phyloP scores from a whole-genome alignment of 768 basidiomycete genomes.

The Calvatia gigantea region DNA sequence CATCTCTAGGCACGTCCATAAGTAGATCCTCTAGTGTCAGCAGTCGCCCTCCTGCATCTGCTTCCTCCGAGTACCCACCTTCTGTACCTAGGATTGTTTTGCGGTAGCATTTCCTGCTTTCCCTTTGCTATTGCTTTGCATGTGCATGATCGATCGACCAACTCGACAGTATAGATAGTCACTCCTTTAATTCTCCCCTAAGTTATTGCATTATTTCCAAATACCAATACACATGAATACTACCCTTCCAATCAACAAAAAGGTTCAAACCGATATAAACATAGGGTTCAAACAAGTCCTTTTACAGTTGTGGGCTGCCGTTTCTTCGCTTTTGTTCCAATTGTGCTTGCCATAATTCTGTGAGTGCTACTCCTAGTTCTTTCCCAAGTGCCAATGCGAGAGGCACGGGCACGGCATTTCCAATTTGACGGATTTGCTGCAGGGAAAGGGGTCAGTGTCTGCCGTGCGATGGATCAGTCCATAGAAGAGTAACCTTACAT shows the following conservation, averaged over 20 bases:
- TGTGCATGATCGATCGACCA: not conserved
- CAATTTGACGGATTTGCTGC: slow-evolving; percentile 75
- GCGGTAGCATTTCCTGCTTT: not conserved
- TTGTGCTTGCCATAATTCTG: slow-evolving; percentile 41
- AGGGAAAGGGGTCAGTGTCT: not conserved
- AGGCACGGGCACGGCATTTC: slow-evolving; percentile 76
- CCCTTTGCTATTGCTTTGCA: not conserved
- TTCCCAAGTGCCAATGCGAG: slow-evolving; percentile 63
- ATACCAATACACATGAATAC: no score
- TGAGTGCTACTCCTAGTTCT: slow-evolving; percentile 39
- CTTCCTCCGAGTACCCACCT: slow-evolving; percentile 2
- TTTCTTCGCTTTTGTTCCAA: slow-evolving; percentile 37
- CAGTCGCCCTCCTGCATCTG: not conserved
- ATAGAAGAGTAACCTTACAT: slow-evolving; percentile 40
- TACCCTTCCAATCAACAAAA: not conserved
- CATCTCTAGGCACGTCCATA: not conserved
- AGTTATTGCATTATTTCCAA: slow-evolving; percentile 5
- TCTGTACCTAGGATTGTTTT: slow-evolving; percentile 6
- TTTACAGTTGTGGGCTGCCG: slow-evolving; percentile 39
- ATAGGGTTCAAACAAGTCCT: not conserved
- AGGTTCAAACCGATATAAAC: not conserved
- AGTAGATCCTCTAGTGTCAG: slow-evolving; percentile 6
- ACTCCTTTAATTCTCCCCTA: not conserved
- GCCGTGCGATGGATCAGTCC: not conserved
- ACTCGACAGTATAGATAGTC: not conserved